These are phyloP conservation scores for Bipolaris sorokiniana DNA, from an alignment of 2,329 filamentous ascomycete genomes.

Conservation along the genomic window DNA sequence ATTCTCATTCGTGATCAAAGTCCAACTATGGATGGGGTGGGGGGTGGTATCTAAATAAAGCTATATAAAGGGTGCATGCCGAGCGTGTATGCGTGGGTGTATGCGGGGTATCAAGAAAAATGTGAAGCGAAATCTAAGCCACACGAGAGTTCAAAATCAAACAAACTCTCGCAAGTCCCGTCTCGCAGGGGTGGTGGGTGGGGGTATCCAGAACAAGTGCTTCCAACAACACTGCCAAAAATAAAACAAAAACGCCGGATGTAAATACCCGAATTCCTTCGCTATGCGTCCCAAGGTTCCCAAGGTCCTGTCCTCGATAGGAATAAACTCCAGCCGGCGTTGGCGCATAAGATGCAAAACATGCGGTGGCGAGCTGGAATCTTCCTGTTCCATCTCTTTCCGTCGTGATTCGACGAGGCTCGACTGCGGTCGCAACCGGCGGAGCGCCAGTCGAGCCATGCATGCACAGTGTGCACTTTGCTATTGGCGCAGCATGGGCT, in stretches of 20 bases:
- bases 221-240: constrained; percentile 14
- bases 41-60: constrained; percentile 16
- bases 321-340: not conserved
- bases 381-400: not conserved
- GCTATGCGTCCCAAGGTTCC: constrained; percentile 2
- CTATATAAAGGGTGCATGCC: constrained; percentile 16
- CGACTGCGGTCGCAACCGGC: constrained; percentile 2
- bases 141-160: not conserved
- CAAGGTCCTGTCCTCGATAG: not conserved
- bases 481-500: not conserved
- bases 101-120: constrained; percentile 2
- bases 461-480: not conserved
- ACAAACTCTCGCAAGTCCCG: not conserved
- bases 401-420: constrained; percentile 5
- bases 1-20: not conserved
- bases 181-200: constrained; percentile 17
- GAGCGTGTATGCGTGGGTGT: not conserved
- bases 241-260: constrained; percentile 5
- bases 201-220: constrained; percentile 24
- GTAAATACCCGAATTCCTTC: constrained; percentile 8
- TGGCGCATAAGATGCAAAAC: not conserved
- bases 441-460: constrained; percentile 3
- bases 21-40: not conserved
- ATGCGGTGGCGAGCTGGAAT: not conserved
- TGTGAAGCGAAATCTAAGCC: constrained; percentile 11